These are phyloP conservation scores for Suhomyces yuchorum DNA, from an alignment of 1,139 yeast species.

Conservation along the genomic window DNA sequence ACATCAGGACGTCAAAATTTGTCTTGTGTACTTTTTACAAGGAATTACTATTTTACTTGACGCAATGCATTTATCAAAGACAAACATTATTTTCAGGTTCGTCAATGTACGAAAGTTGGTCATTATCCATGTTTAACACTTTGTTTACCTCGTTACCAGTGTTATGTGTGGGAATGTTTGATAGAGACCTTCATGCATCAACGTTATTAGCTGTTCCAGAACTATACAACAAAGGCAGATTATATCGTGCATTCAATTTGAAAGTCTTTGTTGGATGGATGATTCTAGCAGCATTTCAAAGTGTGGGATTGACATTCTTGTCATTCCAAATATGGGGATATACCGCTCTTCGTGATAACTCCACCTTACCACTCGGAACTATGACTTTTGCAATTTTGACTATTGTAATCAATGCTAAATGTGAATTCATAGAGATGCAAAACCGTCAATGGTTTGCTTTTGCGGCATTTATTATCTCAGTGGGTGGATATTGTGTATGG, in stretches of 20 bases:
- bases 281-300: slow-evolving; percentile 70
- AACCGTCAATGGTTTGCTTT: slow-evolving; percentile 73
- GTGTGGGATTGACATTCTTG: slow-evolving; percentile 70
- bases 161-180: slow-evolving; percentile 91
- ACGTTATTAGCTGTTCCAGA: slow-evolving; percentile 93
- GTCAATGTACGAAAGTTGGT: slow-evolving; percentile 93
- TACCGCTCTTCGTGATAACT: slow-evolving; percentile 65
- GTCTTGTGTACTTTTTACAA: slow-evolving; percentile 94
- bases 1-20: slow-evolving; percentile 87
- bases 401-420: slow-evolving; percentile 71
- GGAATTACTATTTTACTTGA: slow-evolving; percentile 82
- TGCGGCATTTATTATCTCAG: slow-evolving; percentile 70
- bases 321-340: slow-evolving; percentile 71
- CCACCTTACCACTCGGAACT: slow-evolving; percentile 81
- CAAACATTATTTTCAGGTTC: slow-evolving; percentile 90
- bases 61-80: slow-evolving; percentile 87
- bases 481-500: slow-evolving; percentile 90
- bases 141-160: slow-evolving; percentile 93
- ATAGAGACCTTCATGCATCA: slow-evolving; percentile 84
- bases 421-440: slow-evolving; percentile 83
- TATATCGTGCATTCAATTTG: slow-evolving; percentile 74
- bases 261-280: slow-evolving; percentile 77
- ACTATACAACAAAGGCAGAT: slow-evolving; percentile 75
- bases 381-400: slow-evolving; percentile 72
- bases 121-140: slow-evolving; percentile 94